Evolutionary conservation across 768 basidiomycete species (phyloP), one percentile per base, ranked within the genome.

Genomic region (Rhizopogon vinicolor): DNA sequence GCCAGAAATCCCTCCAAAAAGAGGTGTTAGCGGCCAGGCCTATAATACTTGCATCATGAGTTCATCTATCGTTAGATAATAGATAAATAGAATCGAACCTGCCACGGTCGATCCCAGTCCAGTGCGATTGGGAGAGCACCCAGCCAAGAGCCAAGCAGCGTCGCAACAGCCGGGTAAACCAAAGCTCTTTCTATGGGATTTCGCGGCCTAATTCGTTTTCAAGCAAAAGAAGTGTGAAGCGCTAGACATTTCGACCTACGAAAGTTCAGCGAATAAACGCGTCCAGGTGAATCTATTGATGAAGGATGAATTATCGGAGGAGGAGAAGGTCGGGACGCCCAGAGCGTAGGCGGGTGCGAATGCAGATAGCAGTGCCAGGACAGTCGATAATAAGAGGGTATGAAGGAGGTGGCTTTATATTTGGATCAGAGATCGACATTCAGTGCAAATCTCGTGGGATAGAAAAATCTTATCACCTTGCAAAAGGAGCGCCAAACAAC

Each of bases 31-130:
- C 12, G 92, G 93, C 87, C 89, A 95, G 25, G 86, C 83, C 89
- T 93, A 10, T 13, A 12, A 2, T 37, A 55, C 9, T n/a, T 29
- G n/a, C 5, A 22, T 37, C 13, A 49, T 49, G 18, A 49, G 19
- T 14, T 35, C 3, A 9, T 9, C 10, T 33, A 16, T 52, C 22
- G 8, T 14, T 51, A 40, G 55, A 29, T 39, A 10, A 46, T 25
- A 25, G 4, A 7, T 33, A 42, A 14, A 14, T 10, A 16, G 41
- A 37, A 72, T 82, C 54, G 12, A 52, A 91, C 93, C 87, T 98
- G 96, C 95, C 95, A 98, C 7, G 95, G 92, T 39, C 93, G 81
- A 65, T 94, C 94, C 96, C 96, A 98, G 71, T 98, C 96, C 16
- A 98, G 82, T 0, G 92, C 89, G 44, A 94, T 86, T 2, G 93